These are phyloP conservation scores for Arachis monticola DNA, from an alignment of 331 rosid species.

Conservation along the genomic window DNA sequence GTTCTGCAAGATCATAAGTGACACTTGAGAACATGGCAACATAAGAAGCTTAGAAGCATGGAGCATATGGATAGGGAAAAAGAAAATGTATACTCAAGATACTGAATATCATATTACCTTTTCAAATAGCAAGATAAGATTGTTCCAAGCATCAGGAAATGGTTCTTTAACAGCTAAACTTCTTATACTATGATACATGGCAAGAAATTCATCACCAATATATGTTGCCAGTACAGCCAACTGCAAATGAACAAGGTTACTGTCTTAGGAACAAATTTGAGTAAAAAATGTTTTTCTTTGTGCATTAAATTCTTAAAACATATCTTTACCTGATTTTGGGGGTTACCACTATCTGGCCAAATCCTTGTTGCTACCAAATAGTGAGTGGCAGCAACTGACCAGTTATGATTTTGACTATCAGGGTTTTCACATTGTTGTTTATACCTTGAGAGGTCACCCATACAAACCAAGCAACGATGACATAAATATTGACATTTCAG, in stretches of 20 bases:
- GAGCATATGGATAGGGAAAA: not conserved
- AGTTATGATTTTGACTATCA: slow-evolving; percentile 59
- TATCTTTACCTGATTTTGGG: slow-evolving; percentile 86
- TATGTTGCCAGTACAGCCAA: slow-evolving; percentile 96
- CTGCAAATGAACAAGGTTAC: slow-evolving; percentile 51
- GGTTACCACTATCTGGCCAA: slow-evolving; percentile 97
- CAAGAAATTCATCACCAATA: slow-evolving; percentile 88
- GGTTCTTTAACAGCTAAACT: slow-evolving; percentile 92
- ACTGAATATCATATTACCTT: slow-evolving; percentile 58
- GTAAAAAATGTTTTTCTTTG: slow-evolving; percentile 10
- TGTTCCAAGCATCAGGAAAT: slow-evolving; percentile 91
- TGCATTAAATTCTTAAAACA: not conserved
- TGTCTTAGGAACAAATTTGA: slow-evolving; percentile 24
- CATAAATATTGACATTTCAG: slow-evolving; percentile 74
- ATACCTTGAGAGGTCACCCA: slow-evolving; percentile 94
- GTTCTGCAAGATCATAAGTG: slow-evolving; percentile 70
- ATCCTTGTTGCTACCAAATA: slow-evolving; percentile 87
- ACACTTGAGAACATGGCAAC: slow-evolving; percentile 42
- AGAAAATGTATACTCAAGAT: slow-evolving; percentile 18
- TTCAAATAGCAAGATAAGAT: slow-evolving; percentile 79
- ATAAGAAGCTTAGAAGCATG: slow-evolving; percentile 20
- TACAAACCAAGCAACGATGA: slow-evolving; percentile 91
- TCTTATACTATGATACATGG: slow-evolving; percentile 90
- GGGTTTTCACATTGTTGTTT: slow-evolving; percentile 76
- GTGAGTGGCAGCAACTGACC: slow-evolving; percentile 89